Conservation (phyloP, 805 yeast genomes). For the Teunomyces lycoperdinae region DNA sequence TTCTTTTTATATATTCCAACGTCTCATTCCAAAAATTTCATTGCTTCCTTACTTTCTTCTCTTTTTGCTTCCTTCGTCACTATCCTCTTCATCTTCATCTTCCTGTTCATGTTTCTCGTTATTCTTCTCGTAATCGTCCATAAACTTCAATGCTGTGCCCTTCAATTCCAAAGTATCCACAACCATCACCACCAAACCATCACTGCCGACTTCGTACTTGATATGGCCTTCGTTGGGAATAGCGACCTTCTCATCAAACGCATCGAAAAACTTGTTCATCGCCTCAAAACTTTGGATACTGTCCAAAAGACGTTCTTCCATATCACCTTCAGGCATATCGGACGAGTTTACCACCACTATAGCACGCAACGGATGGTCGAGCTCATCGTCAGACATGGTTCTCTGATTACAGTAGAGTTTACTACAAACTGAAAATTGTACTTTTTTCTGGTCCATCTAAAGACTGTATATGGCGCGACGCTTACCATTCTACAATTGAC, state of each 20-base stretch:
- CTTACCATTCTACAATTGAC: too few relatives aligned
- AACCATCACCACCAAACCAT: constrained; percentile 56
- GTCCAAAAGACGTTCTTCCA: constrained; percentile 48
- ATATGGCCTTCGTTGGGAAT: constrained; percentile 53
- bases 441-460: not conserved
- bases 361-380: constrained; percentile 48
- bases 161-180: constrained; percentile 42
- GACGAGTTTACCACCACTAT: constrained; percentile 40
- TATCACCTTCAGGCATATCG: constrained; percentile 37
- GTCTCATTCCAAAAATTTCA: too few relatives aligned
- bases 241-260: constrained; percentile 50
- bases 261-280: constrained; percentile 51
- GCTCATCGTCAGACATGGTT: constrained; percentile 21
- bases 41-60: constrained; percentile 1
- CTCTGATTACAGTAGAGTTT: constrained; percentile 2
- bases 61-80: constrained; percentile 3
- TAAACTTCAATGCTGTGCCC: constrained; percentile 38
- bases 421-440: not conserved
- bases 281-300: constrained; percentile 45
- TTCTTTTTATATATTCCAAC: too few relatives aligned
- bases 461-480: not conserved
- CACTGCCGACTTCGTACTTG: constrained; percentile 60
- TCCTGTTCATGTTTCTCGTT: constrained; percentile 5
- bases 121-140: constrained; percentile 33
- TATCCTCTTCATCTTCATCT: constrained; percentile 1